Base-by-base conservation (phyloP, 331 rosid genomes). In the Quercus phellos region DNA sequence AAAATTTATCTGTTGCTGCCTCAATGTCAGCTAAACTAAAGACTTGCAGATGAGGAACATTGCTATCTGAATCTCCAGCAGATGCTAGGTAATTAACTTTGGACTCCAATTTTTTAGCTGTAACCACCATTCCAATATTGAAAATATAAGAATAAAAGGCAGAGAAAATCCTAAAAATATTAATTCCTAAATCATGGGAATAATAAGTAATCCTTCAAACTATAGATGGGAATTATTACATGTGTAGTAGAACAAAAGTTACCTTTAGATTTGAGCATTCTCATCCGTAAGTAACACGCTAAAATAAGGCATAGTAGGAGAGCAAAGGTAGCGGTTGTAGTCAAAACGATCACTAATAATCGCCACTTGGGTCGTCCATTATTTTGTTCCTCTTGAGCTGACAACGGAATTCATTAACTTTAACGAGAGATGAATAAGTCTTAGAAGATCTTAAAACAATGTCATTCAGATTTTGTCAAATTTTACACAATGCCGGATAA, bases 1-100 rank as follows among this genome's bases (percentile, higher is more conserved):
- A 83, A 73, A 83, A 80, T 8, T 34, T 6, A 13, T 75, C 7
- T 4, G 87, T 87, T 30, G 89, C 89, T 2, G 6, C 69, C 4
- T 78, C 83, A 55, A 80, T 76, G 29, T 75, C 80, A 19, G 59
- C 58, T 29, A 63, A 66, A 50, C 75, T 30, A 26, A 78, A 88
- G 7, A 76, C 79, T 63, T 51, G 79, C 38, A 85, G 35, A 78
- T 85, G 51, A 26, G 81, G 80, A 58, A 34, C 80, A 32, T 66
- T 46, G 63, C 55, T 74, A 4, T 58, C 18, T 4, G 77, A 76
- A 24, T 12, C 38, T 76, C 66, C 73, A 7, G 67, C 69, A 5
- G 21, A 29, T 24, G 72, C 60, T 21, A 29, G 26, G 22, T 32
- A 1, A 6, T 43, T 60, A 42, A 16, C 43, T 19, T 7, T 77